These are phyloP conservation scores for Exobasidium rhododendri DNA, from an alignment of 1,284 basidiomycete species.

Conservation along the genomic window DNA sequence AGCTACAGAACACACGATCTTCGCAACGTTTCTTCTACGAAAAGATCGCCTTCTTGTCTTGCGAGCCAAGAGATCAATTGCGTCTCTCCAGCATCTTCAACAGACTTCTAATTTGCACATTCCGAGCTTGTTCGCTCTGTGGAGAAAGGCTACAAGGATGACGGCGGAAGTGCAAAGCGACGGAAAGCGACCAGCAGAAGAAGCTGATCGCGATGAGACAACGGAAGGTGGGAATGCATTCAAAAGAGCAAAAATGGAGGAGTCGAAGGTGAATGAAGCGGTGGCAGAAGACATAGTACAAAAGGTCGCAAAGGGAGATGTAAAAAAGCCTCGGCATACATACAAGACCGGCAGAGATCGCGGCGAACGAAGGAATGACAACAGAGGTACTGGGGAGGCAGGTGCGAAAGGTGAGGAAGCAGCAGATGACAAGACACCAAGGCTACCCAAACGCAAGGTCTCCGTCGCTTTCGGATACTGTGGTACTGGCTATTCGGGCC, in stretches of 20 bases:
- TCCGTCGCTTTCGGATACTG: constrained; percentile 61
- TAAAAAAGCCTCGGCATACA: not conserved
- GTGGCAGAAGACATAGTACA: not conserved
- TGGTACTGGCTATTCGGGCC: constrained; percentile 74
- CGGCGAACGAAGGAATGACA: not conserved
- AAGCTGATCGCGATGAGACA: not conserved
- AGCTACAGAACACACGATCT: not conserved
- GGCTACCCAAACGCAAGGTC: constrained; percentile 61
- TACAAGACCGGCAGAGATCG: not conserved
- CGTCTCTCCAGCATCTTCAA: not conserved
- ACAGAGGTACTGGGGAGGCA: not conserved
- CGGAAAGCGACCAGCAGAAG: not conserved
- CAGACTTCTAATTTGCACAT: not conserved
- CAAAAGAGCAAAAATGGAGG: not conserved
- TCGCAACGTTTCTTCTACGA: not conserved
- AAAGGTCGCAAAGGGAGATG: not conserved
- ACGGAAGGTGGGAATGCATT: constrained; percentile 1
- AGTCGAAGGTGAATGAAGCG: not conserved
- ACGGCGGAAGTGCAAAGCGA: not conserved
- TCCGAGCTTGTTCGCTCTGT: not conserved
- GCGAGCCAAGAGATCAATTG: not conserved
- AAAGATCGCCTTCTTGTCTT: not conserved
- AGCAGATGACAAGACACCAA: constrained; percentile 1
- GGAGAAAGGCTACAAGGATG: not conserved
- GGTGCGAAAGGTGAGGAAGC: constrained; percentile 6